These are phyloP conservation scores for Globisporangium solare DNA, from an alignment of 352 stramenopile species.

Conservation along the genomic window DNA sequence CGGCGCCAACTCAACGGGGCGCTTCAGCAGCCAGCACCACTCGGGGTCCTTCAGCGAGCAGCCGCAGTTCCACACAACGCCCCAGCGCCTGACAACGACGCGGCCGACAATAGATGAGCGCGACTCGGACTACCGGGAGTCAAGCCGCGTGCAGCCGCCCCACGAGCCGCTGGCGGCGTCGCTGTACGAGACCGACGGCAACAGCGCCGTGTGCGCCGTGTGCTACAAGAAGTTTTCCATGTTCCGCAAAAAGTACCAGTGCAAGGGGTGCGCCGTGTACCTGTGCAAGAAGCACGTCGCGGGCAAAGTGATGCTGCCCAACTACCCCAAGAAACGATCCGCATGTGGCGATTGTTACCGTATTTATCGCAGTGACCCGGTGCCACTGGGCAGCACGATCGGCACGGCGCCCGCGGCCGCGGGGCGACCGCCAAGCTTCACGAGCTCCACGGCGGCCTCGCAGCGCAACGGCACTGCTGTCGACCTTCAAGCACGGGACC, in stretches of 20 bases:
- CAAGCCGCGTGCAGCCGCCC: conserved; percentile 18
- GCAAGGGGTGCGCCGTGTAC: conserved; percentile 73
- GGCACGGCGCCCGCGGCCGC: conserved; percentile 11
- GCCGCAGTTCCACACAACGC: conserved; percentile 9
- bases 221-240: conserved; percentile 86
- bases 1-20: not conserved
- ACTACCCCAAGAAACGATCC: conserved; percentile 61
- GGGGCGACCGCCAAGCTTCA: conserved; percentile 20
- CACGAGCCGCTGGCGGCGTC: conserved; percentile 24
- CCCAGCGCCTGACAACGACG: conserved; percentile 1
- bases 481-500: conserved; percentile 5
- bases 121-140: conserved; percentile 8
- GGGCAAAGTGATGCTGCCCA: conserved; percentile 55
- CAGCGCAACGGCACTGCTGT: not conserved
- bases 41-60: conserved; percentile 6
- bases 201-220: conserved; percentile 62
- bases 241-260: conserved; percentile 86
- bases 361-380: conserved; percentile 49
- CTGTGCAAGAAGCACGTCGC: conserved; percentile 82
- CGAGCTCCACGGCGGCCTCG: conserved; percentile 9
- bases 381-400: conserved; percentile 26
- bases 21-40: not conserved
- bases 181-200: conserved; percentile 42
- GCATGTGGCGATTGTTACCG: conserved; percentile 77
- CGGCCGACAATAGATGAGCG: conserved; percentile 5